phyloP scores from a whole-genome alignment of 2,329 filamentous ascomycete genomes.

The Trichoderma aggressivum region DNA sequence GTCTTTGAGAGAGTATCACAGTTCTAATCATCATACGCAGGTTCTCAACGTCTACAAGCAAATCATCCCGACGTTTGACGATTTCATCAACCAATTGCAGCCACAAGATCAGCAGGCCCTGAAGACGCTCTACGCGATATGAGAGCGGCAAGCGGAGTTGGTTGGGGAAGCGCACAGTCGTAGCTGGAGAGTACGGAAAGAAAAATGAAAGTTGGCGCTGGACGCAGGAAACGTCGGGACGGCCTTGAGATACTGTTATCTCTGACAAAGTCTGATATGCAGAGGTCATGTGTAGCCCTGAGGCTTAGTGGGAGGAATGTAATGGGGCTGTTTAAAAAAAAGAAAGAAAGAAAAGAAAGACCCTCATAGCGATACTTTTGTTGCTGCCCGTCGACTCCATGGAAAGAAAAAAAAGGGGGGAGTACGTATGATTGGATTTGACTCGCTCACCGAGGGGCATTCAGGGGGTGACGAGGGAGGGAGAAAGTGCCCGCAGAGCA shows the following conservation, averaged over 20 bases:
- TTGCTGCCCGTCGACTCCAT: background rate
- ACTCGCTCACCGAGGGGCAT: background rate
- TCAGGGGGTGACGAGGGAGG: background rate
- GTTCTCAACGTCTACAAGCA: conserved; percentile 54
- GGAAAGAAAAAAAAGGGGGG: background rate
- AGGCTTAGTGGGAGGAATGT: conserved; percentile 1
- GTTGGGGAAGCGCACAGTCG: background rate
- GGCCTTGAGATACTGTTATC: background rate
- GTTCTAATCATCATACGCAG: conserved; percentile 31
- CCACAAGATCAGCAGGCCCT: conserved; percentile 50
- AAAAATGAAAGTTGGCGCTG: conserved; percentile 6
- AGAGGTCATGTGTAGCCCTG: background rate
- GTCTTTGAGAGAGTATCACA: background rate
- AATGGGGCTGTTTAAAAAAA: conserved; percentile 7
- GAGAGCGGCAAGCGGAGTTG: conserved; percentile 13
- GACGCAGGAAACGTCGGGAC: conserved; percentile 1
- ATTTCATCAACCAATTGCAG: conserved; percentile 51
- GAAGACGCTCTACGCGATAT: conserved; percentile 46
- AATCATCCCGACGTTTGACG: conserved; percentile 57
- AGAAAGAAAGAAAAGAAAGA: background rate
- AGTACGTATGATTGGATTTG: background rate
- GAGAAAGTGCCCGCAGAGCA: background rate
- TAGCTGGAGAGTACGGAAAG: background rate
- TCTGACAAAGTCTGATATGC: background rate
- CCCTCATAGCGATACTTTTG: conserved; percentile 9